Base-by-base conservation (phyloP, 805 yeast genomes). In the Saccharomycopsis schoenii region DNA sequence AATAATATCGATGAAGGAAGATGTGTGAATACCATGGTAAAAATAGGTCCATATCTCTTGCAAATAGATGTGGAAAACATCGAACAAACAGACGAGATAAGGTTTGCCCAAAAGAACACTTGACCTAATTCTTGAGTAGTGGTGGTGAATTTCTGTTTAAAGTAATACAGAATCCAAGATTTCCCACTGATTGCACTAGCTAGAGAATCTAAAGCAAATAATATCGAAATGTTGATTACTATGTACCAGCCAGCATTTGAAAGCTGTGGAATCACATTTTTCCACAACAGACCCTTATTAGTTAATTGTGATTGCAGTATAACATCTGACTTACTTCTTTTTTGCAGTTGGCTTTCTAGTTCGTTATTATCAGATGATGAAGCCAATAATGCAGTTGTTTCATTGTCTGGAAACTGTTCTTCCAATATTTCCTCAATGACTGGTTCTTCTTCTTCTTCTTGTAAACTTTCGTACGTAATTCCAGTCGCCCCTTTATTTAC, bases 161-260 rank as follows among this genome's bases (percentile, higher is more conserved):
- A 47, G n/a, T 47, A 47, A 14, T 47, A 47, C 52, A 47, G 52
- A 47, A 47, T 47, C 52, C 52, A 47, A 47, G 52, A 47, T 24
- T 47, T 47, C 6, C 52, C 52, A 24, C 34, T 21, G n/a, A 47
- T 47, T 2, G 52, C 52, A 47, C 52, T 47, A 24, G 52, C 52
- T 17, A 47, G 21, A 21, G 52, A 47, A 12, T 47, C 52, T 21
- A 47, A 47, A 9, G 52, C 52, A 47, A 47, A 47, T 10, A 47
- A 47, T 47, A 47, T 47, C 8, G 52, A 47, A 47, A 47, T 47
- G n/a, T 47, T 47, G 25, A 47, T 47, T 15, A 47, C 52, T 47
- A 47, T 47, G 24, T 47, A 47, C 52, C 52, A 47, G 6, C 52
- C 52, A 47, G 52, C 9, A 11, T 34, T 47, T 21, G 52, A 47